Evolutionary conservation across 495 filamentous ascomycete species (phyloP).

Genomic region (Daldinia childiae): DNA sequence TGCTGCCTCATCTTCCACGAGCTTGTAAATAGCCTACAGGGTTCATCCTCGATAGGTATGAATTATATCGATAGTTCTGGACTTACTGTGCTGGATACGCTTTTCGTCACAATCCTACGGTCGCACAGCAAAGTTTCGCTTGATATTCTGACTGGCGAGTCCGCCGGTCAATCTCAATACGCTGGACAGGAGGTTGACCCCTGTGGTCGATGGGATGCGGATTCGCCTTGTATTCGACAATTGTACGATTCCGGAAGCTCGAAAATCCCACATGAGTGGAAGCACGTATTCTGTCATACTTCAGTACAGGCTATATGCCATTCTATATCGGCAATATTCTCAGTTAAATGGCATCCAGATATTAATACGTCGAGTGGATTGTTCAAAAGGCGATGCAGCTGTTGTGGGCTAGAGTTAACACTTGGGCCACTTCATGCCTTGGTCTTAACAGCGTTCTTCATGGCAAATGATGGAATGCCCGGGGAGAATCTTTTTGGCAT

Average conservation of each 20-base stretch:
- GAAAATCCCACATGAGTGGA: not conserved
- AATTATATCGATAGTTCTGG: not conserved
- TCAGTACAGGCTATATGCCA: not conserved
- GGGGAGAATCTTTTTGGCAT: not conserved
- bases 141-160: not conserved
- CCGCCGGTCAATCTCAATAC: not conserved
- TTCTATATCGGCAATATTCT: not conserved
- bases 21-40: too few species aligned
- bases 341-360: not conserved
- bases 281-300: not conserved
- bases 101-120: not conserved
- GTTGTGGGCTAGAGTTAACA: not conserved
- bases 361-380: not conserved
- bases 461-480: not conserved
- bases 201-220: not conserved
- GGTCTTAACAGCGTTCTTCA: not conserved
- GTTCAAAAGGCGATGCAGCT: not conserved
- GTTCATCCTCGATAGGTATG: not conserved
- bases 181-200: not conserved
- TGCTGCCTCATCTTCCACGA: too few species aligned
- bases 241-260: not conserved
- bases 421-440: not conserved
- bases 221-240: not conserved
- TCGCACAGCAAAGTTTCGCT: not conserved
- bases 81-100: not conserved